Base-by-base conservation (phyloP, 352 stramenopile species). In the Thalassiosira allenii region DNA sequence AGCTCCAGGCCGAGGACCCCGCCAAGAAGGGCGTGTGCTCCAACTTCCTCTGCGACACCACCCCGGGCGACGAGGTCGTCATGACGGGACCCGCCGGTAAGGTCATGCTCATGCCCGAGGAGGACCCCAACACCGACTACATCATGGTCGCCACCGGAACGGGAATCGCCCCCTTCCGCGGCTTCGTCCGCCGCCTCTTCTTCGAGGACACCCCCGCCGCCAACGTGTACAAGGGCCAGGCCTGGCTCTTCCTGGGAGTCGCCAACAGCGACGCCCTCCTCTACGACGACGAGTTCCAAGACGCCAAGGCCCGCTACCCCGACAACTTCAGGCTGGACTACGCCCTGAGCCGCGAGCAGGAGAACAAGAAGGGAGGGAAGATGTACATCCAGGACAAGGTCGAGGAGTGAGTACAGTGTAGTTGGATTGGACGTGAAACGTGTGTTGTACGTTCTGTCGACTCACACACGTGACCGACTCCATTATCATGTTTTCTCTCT, bases 61-160 rank as follows among this genome's bases (percentile, higher is more conserved):
- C 75, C 2, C 79, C 91, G 8, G 90, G 90, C 52, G 79, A 79
- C 20, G 53, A 79, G 40, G 81, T 96, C 12, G 57, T 78, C 29
- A 75, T 96, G 3, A 92, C 93, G 5, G 93, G 93, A 44, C 86
- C 90, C 14, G 81, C 91, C 6, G 89, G 87, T 11, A 95, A 93
- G 66, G 91, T 84, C 1, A 93, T 94, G 93, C 71, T 96, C 9
- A 65, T 96, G 23, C 93, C 92, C 1, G 66, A 94, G 75, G 89
- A 95, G 29, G 75, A 93, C 83, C 77, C 84, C 11, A 81, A 81
- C 22, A 85, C 78, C 22, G 91, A 95, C 72, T 79, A 96, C 40
- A 96, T 96, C 77, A 96, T 96, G 92, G 90, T 96, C 34, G 93
- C 91, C 0, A 96, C 93, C 23, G 93, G 93, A 17, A 96, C 93